Conservation (phyloP, 2,329 filamentous ascomycete genomes). For the Lomentospora prolificans region DNA sequence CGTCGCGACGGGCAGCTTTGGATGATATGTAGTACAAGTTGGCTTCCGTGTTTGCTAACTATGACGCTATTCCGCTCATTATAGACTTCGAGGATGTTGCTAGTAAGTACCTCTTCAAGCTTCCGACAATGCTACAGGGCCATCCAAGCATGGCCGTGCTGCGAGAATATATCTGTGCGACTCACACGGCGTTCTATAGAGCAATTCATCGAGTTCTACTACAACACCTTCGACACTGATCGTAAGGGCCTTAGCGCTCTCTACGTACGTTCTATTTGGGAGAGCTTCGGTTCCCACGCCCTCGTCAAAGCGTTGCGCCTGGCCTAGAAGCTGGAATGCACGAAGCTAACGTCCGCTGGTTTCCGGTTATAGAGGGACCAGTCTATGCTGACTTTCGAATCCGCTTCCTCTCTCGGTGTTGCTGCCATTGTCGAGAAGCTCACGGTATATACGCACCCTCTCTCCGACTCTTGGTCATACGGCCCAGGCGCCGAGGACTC, state of each 20-base stretch:
- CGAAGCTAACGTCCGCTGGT: conserved; percentile 9
- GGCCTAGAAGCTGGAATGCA: background rate
- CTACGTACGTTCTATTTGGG: conserved; percentile 55
- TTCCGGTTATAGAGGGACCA: conserved; percentile 53
- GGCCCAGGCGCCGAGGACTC: background rate
- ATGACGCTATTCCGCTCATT: conserved; percentile 4
- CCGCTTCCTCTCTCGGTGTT: conserved; percentile 52
- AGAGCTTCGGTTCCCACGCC: background rate
- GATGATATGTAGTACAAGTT: no score
- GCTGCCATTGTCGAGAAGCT: conserved; percentile 70
- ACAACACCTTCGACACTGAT: conserved; percentile 72
- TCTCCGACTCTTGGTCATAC: conserved; percentile 7
- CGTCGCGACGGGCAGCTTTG: background rate
- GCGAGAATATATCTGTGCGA: no score
- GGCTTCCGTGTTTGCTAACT: background rate
- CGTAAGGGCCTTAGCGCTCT: conserved; percentile 56
- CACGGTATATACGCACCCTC: conserved; percentile 41
- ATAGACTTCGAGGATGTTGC: conserved; percentile 36
- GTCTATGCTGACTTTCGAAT: conserved; percentile 95
- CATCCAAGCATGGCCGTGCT: no score
- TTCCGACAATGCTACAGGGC: background rate
- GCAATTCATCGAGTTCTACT: conserved; percentile 87
- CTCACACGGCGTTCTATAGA: conserved; percentile 36
- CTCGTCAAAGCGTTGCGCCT: background rate
- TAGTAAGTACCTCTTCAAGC: conserved; percentile 26